Evolutionary conservation across 768 basidiomycete species (phyloP), one percentile per base, ranked within the genome.

Genomic region (Lentinula aciculospora): DNA sequence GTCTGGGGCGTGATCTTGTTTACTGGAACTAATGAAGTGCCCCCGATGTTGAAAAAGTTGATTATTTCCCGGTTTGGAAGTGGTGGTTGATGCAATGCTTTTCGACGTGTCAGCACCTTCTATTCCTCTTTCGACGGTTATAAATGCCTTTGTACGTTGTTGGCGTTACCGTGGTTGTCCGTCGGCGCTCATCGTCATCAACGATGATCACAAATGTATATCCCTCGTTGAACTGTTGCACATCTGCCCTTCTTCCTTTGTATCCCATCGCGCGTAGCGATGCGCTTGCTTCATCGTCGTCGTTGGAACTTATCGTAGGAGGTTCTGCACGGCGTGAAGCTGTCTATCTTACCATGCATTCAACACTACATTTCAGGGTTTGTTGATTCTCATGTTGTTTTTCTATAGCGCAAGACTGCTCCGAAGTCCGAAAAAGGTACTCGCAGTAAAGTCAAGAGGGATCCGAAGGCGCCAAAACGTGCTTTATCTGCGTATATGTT

Each of bases 401-500:
- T 32, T 60, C 47, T 49, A 54, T 68, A 88, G 86, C 84, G 88
- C 75, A 89, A 87, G 76, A 86, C 86, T 68, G 84, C 82, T 54
- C 84, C 84, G 65, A 89, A 89, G 74, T 77, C 80, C 23, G 86
- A 88, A 65, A 85, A 84, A 64, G 74, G 78, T 19, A 73, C 66
- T 19, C 63, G 79, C n/a, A n/a, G n/a, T 62, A 85, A 84, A 68
- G 71, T 72, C 59, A 84, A 88, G 75, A 93, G 92, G 74, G 86
- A 93, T 70, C 83, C 82, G 60, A 88, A 89, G 72, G 84, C 87
- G 45, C 94, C 93, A 60, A 97, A 98, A 77, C 85, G 94, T 55
- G 89, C 92, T 0, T 81, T 97, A 46, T 97, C 94, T 29, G 94
- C 96, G 39, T 98, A 97, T 78, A 97, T 98, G 96, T 94, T 94